Base-by-base conservation (phyloP, 2,329 filamentous ascomycete species). In the Nemania sp. region DNA sequence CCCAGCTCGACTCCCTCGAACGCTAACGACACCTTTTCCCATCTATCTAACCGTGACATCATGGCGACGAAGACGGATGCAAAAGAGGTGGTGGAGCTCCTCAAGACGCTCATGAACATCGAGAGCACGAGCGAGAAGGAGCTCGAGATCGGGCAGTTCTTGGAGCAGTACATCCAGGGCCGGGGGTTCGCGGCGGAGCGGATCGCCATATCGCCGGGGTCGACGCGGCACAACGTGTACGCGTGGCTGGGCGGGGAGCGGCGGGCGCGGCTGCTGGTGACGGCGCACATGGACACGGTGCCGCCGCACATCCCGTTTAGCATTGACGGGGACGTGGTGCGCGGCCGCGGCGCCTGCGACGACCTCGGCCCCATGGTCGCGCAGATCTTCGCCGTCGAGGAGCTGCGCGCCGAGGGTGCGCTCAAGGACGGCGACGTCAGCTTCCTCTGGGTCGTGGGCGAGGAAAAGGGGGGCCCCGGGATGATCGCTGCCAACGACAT, bases 381-480 rank as follows among this genome's bases (percentile, higher is more conserved):
- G 4, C 81, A 84, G 64, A 78, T 83, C 50, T 77, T 79, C 35
- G 82, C 82, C 0, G 73, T 79, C 1, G 70, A 74, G 51, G 71
- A 73, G 60, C 63, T 75, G 46, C 68, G 69, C 7, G 62, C 64
- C 4, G 69, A 74, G 46, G 66, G 63, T 0, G 52, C 56, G 11
- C 52, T 73, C 17, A 48, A 66, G 53, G 66, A 68, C 0, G 71
- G 70, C 2, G 73, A 75, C 50, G 63, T 71, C 5, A 70, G 68
- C 15, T 65, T 76, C 20, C 54, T 76, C 2, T 76, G 74, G 56
- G 73, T 76, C 1, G 79, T 84, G 0, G 82, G 81, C 15, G 83
- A 85, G 66, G 82, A 85, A 60, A 77, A 75, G n/a, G 79, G 78
- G 9, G 83, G 82, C 1, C 79, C 80, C n/a, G 83, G 82, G 3